Evolutionary conservation across 805 yeast species (phyloP).

Genomic region (Soucietia sequanensis): DNA sequence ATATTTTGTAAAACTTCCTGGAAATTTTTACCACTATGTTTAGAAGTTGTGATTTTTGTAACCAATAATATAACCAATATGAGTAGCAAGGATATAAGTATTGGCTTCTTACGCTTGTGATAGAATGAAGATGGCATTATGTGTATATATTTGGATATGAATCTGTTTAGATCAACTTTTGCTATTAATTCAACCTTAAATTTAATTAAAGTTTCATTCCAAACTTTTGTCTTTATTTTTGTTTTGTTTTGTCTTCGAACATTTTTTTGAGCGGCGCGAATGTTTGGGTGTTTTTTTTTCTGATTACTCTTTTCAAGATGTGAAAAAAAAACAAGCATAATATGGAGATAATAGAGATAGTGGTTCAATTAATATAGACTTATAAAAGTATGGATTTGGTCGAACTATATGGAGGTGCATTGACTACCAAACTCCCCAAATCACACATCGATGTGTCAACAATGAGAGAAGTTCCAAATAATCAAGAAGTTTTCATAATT

Average conservation of each 20-base stretch:
- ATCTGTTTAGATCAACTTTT: too few relatives aligned
- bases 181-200: too few relatives aligned
- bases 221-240: too few relatives aligned
- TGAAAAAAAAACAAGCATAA: too few relatives aligned
- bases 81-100: conserved; percentile 25
- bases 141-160: too few relatives aligned
- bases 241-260: too few relatives aligned
- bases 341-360: too few relatives aligned
- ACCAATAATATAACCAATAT: conserved; percentile 22
- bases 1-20: conserved; percentile 38
- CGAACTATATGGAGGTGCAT: conserved; percentile 79
- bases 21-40: conserved; percentile 26
- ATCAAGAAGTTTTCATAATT: conserved; percentile 85
- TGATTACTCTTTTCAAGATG: neutral
- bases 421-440: conserved; percentile 55
- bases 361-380: too few relatives aligned
- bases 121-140: too few relatives aligned
- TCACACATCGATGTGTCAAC: conserved; percentile 73
- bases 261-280: too few relatives aligned
- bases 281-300: neutral
- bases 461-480: conserved; percentile 84
- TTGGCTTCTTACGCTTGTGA: conserved; percentile 23
- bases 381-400: too few relatives aligned
- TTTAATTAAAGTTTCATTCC: too few relatives aligned
- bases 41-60: conserved; percentile 26